These are phyloP conservation scores for Leishmania turanica DNA, from an alignment of 208 protist species.

Conservation along the genomic window DNA sequence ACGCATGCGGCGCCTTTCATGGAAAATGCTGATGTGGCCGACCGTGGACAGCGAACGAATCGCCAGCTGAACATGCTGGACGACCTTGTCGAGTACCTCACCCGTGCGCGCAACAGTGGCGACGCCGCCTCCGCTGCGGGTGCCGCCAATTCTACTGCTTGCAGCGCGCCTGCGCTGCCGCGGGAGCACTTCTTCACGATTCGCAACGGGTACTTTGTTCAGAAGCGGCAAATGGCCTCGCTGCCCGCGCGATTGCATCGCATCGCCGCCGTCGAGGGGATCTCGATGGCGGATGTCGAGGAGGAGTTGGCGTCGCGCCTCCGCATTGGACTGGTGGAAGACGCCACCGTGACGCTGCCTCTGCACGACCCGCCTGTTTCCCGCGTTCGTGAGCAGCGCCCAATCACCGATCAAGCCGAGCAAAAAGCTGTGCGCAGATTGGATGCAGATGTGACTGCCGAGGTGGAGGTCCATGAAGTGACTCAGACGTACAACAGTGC, in stretches of 20 bases:
- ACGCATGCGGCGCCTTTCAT: not conserved
- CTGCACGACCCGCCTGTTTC: conserved; percentile 4
- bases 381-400: not conserved
- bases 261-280: conserved; percentile 4
- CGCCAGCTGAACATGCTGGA: conserved; percentile 38
- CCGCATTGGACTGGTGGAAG: conserved; percentile 48
- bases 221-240: not conserved
- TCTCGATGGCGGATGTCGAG: not conserved
- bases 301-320: conserved; percentile 26
- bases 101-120: conserved; percentile 5
- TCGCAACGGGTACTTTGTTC: conserved; percentile 46
- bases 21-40: not conserved
- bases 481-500: conserved; percentile 62
- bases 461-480: conserved; percentile 26
- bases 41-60: conserved; percentile 36
- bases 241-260: conserved; percentile 6
- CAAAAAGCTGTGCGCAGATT: not conserved
- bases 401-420: not conserved
- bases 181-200: conserved; percentile 32
- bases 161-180: conserved; percentile 2
- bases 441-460: not conserved
- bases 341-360: conserved; percentile 41
- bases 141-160: not conserved
- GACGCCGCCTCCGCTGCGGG: not conserved
- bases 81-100: conserved; percentile 30